Conservation (phyloP, 805 yeast species). For the Kodamaea jinghongensis region DNA sequence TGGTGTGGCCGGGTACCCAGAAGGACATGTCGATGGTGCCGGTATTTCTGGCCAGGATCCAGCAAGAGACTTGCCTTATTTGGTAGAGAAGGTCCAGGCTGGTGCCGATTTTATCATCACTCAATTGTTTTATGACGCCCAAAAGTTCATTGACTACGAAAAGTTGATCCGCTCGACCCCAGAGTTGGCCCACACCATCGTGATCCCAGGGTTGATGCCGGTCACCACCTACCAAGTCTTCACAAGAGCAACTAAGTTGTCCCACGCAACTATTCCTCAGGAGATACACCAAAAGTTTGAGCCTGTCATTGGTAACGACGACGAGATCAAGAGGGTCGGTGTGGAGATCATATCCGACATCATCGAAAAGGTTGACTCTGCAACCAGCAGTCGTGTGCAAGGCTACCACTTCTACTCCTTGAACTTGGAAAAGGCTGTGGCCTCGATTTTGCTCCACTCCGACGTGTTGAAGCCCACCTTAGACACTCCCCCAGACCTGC, state of each 20-base stretch:
- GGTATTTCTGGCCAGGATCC: constrained; percentile 57
- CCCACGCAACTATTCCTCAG: constrained; percentile 80
- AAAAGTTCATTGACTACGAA: constrained; percentile 69
- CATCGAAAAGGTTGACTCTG: constrained; percentile 52
- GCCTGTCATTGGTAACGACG: constrained; percentile 60
- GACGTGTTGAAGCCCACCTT: constrained; percentile 47
- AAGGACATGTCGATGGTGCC: constrained; percentile 87
- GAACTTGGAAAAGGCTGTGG: constrained; percentile 89
- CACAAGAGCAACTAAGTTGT: constrained; percentile 81
- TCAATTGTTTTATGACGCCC: constrained; percentile 87
- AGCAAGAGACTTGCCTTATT: constrained; percentile 66
- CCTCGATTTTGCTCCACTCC: constrained; percentile 71
- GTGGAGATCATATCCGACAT: constrained; percentile 69
- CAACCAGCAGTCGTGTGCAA: constrained; percentile 56
- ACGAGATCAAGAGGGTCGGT: constrained; percentile 77
- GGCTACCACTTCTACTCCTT: constrained; percentile 93
- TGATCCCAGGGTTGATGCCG: constrained; percentile 91
- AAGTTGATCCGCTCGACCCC: constrained; percentile 41
- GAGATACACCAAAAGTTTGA: constrained; percentile 53
- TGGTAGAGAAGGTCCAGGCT: constrained; percentile 82
- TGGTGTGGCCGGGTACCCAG: constrained; percentile 98
- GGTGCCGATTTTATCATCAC: constrained; percentile 95
- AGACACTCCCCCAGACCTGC: constrained; percentile 16
- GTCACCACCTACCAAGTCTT: constrained; percentile 80
- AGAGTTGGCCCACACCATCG: constrained; percentile 46